Base-by-base conservation (phyloP, 352 stramenopile species). In the Phytophthora boehmeriae region DNA sequence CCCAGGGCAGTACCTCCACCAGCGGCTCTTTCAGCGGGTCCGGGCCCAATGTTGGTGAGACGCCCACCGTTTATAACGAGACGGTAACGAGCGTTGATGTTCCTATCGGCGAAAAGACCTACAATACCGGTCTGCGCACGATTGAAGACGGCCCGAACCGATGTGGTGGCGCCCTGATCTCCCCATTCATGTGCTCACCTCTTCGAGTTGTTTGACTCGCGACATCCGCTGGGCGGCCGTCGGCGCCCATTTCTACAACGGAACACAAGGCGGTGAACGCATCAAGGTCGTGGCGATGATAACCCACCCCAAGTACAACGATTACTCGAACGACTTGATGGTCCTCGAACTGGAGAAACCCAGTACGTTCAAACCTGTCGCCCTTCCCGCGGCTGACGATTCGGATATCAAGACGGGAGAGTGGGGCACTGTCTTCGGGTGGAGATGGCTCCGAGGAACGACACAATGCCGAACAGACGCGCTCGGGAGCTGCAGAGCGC, bases 311-410 rank as follows among this genome's bases (percentile, higher is more conserved):
- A 49, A 30, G 25, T 30, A 30, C 25, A 30, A 30, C 3, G 3
- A 42, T 19, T 62, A 48, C 25, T 42, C 60, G 5, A 25, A 47
- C 13, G 54, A 71, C 17, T 80, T 79, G 47, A 42, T 73, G 23
- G 58, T 93, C 17, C 49, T 92, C 4, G 70, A 75, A 44, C 70
- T 81, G 14, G 63, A 63, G 42, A 68, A 42, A 8, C 52, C 63
- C 1, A 76, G 64, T 34, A 72, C 60, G 8, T 73, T 66, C 20
- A 23, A 58, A 3, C 74, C 74, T 10, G 73, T 75, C 14, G 49
- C 43, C 36, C 50, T 81, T 4, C 67, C 57, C 2, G 35, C 56
- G 13, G 59, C 46, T 8, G 53, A 63, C 42, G 36, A 68, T n/a
- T 58, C 60, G 13, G 60, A 63, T 32, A 58, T 63, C 56, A 11